Percentiles rank a stretch among this genome's conserved stretches.
Evolutionary conservation across 129 eudicot genomes (phyloP).

Genomic region (Artemisia tridentata): DNA sequence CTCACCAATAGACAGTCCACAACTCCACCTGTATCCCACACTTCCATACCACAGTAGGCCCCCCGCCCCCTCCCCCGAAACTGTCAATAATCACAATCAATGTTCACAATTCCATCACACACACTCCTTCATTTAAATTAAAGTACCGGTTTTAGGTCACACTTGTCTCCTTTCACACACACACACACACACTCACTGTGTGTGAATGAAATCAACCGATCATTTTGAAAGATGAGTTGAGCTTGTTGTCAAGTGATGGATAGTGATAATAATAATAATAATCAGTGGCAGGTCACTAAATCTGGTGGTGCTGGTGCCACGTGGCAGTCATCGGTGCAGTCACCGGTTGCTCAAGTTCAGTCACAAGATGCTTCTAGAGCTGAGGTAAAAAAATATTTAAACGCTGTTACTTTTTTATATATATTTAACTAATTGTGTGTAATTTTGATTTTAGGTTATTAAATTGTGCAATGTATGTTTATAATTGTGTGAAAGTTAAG

Average conservation of each 20-base stretch:
- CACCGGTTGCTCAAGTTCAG: constrained; percentile 27
- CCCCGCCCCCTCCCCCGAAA: constrained; percentile 3
- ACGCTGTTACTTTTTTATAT: neutral
- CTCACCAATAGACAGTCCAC: too few relatives aligned
- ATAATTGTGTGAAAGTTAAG: neutral
- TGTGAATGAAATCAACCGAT: too few relatives aligned
- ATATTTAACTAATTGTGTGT: neutral
- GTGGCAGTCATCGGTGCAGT: constrained; percentile 32
- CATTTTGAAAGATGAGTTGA: constrained; percentile 10
- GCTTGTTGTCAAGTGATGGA: constrained; percentile 28
- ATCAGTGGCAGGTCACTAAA: constrained; percentile 28
- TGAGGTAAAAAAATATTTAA: constrained; percentile 14
- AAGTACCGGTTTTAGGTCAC: constrained; percentile 29
- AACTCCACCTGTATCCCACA: constrained; percentile 4
- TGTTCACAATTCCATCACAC: constrained; percentile 23
- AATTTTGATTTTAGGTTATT: neutral
- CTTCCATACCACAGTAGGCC: constrained; percentile 3
- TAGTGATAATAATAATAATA: neutral
- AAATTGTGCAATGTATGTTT: neutral
- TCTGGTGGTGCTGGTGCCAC: constrained; percentile 17
- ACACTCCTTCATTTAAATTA: constrained; percentile 1
- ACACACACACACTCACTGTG: too few relatives aligned
- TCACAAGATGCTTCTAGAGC: constrained; percentile 27
- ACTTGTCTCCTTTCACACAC: too few relatives aligned
- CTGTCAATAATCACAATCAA: constrained; percentile 27